A percentile compares a stretch with the other conserved stretches of the same genome.
phyloP scores from a whole-genome alignment of 768 basidiomycete genomes.

The Omphalotus guepiniiformis region DNA sequence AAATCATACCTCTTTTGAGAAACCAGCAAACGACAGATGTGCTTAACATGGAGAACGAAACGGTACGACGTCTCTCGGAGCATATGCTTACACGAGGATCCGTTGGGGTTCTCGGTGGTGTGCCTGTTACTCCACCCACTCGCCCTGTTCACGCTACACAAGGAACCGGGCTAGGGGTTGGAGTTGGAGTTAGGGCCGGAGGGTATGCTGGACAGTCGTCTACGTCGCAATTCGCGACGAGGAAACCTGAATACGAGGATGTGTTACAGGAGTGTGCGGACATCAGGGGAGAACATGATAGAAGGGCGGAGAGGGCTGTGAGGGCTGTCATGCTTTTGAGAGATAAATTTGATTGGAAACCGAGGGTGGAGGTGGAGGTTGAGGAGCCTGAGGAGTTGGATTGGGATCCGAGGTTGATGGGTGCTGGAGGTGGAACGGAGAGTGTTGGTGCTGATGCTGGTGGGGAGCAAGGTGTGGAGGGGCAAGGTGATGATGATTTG shows the following conservation, averaged over 20 bases:
- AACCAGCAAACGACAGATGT: slow-evolving; percentile 81
- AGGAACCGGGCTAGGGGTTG: slow-evolving; percentile 18
- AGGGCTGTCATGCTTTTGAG: slow-evolving; percentile 72
- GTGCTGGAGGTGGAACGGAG: slow-evolving; percentile 9
- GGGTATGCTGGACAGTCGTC: neutral
- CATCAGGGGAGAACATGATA: slow-evolving; percentile 69
- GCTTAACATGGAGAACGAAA: slow-evolving; percentile 63
- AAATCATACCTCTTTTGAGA: slow-evolving; percentile 68
- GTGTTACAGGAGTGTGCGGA: slow-evolving; percentile 63
- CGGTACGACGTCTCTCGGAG: slow-evolving; percentile 64
- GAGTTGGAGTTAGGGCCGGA: slow-evolving; percentile 13
- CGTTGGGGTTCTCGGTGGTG: slow-evolving; percentile 41
- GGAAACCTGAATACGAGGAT: slow-evolving; percentile 54
- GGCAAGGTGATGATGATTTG: slow-evolving; percentile 23
- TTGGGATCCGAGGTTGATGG: slow-evolving; percentile 54
- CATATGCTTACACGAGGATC: slow-evolving; percentile 61
- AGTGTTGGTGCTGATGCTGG: slow-evolving; percentile 9
- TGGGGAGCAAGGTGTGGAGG: slow-evolving; percentile 13
- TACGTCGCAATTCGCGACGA: slow-evolving; percentile 10
- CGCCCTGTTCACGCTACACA: slow-evolving; percentile 27
- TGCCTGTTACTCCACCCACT: slow-evolving; percentile 14
- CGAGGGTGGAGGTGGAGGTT: slow-evolving; percentile 72
- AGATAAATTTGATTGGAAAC: slow-evolving; percentile 81
- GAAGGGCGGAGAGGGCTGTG: slow-evolving; percentile 71
- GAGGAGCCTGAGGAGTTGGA: slow-evolving; percentile 77